Evolutionary conservation across 2,329 filamentous ascomycete genomes (phyloP), one percentile per base, ranked within the genome.

Genomic region (Pseudomassariella vexata): DNA sequence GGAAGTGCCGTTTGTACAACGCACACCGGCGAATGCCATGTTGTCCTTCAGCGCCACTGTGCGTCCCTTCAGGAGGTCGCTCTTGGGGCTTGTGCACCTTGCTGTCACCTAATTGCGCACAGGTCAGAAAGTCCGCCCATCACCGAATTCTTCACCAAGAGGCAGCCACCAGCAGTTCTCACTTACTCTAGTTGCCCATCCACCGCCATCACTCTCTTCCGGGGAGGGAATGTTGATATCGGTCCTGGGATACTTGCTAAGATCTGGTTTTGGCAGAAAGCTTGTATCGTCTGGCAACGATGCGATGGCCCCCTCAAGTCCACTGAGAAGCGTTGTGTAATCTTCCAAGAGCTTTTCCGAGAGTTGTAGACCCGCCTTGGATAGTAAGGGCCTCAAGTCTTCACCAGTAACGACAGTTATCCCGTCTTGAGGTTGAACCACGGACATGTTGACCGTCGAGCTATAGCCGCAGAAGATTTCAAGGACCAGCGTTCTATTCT

Each of bases 31-130:
- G 2, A 71, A 53, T 5, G 58, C 57, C 8, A 70, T 60, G 37
- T 68, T 69, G 45, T 69, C 67, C 41, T 70, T 71, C 31, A 70
- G 45, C 4, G 55, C 62, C 8, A 69, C 51, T 22, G 51, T 65
- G 41, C 60, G 60, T 21, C 59, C 59, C 5, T 53, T 37, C 6
- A 70, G 52, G 1, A 32, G 30, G 7, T 16, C 16, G 22, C 22
- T 32, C 6, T 9, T 18, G 6, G 30, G 30, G 6, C 11, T 19
- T 9, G 22, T 32, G 17, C 30, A 19, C 10, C 26, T 24, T 3
- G 22, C 30, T 17, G 19, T 24, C 21, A 32, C 10, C 21, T 19
- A 24, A n/a, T n/a, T n/a, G n/a, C n/a, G n/a, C n/a, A n/a, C n/a
- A n/a, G n/a, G n/a, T n/a, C n/a, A n/a, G n/a, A n/a, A n/a, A n/a